Evolutionary conservation across 2,329 filamentous ascomycete genomes (phyloP), one percentile per base, ranked within the genome.

Genomic region (Nothomitra cinnamomea): DNA sequence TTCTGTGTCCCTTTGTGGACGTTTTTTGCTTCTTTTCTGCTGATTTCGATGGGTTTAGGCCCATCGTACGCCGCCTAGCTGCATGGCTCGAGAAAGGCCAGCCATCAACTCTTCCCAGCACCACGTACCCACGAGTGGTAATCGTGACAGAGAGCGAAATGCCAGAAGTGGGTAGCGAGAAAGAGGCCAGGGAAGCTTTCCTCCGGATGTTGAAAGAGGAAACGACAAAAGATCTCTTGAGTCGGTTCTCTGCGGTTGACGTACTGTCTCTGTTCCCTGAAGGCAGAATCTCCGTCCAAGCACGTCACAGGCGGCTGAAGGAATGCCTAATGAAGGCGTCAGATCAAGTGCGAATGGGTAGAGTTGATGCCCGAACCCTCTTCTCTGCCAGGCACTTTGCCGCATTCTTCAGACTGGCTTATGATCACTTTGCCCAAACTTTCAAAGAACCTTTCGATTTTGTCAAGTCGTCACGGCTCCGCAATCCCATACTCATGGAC

Each of bases 21-120:
- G 55, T 63, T 32, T 60, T 63, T 52, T 64, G 56, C 55, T 61
- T 63, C 57, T 64, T 64, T 57, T 54, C 57, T 45, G 52, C 53
- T 52, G 41, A 43, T 43, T 6, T 19, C 24, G 41, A 21, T 4
- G 41, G 41, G 3, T 3, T 43, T 3, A 2, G 10, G n/a, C 3
- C 8, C 10, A 19, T 21, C 3, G 8, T 21, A 7, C 4, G 13
- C 2, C 8, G 13, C 2, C 41, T 43, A 21, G 41, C 41, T 12
- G 8, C 3, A 3, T 43, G 41, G 41, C 2, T 12, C 6, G n/a
- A 3, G 17, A 5, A 2, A 21, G 13, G 3, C 6, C 8, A 10
- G 6, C 10, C 41, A 5, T 43, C 41, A 2, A 12, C 4, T 21
- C n/a, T 43, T 5, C 41, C 41, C 3, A 3, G 3, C 4, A 21